phyloP scores from a whole-genome alignment of 108 stramenopile species.

The Bacterosira constricta region DNA sequence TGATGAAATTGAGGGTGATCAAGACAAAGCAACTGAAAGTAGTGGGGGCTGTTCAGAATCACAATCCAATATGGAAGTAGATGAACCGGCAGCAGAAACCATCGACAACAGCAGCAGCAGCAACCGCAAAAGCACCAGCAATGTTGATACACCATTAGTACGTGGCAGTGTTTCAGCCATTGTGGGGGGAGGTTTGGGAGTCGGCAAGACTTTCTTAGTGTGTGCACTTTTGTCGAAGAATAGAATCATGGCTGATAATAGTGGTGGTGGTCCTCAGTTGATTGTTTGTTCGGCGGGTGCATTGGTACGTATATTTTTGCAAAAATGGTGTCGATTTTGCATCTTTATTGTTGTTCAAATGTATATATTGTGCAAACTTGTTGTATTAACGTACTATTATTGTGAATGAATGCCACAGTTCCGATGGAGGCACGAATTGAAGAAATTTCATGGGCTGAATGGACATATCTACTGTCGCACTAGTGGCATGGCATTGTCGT shows the following conservation, averaged over 20 bases:
- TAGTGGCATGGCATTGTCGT: neutral
- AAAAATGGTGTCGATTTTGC: too few species aligned
- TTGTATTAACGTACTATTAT: too few species aligned
- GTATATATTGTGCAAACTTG: neutral
- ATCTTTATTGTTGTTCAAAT: neutral
- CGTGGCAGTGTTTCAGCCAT: slow-evolving; percentile 46
- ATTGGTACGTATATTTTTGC: slow-evolving; percentile 67
- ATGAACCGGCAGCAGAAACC: neutral
- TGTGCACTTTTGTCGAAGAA: slow-evolving; percentile 61
- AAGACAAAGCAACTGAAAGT: neutral
- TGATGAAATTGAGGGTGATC: neutral
- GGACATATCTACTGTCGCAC: neutral
- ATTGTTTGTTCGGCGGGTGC: slow-evolving; percentile 59
- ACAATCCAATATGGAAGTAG: too few species aligned
- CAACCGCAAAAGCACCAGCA: too few species aligned
- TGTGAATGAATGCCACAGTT: too few species aligned
- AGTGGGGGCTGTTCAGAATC: too few species aligned
- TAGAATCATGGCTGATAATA: too few species aligned
- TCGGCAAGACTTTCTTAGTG: slow-evolving; percentile 69
- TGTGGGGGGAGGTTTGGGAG: slow-evolving; percentile 47
- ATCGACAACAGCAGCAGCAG: neutral
- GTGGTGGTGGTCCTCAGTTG: slow-evolving; percentile 65
- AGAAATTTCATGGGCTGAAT: slow-evolving; percentile 48
- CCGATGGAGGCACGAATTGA: slow-evolving; percentile 75
- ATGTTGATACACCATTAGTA: too few species aligned